Conservation (phyloP, 176 grass and related monocot genomes). For the Cenchrus americanus region DNA sequence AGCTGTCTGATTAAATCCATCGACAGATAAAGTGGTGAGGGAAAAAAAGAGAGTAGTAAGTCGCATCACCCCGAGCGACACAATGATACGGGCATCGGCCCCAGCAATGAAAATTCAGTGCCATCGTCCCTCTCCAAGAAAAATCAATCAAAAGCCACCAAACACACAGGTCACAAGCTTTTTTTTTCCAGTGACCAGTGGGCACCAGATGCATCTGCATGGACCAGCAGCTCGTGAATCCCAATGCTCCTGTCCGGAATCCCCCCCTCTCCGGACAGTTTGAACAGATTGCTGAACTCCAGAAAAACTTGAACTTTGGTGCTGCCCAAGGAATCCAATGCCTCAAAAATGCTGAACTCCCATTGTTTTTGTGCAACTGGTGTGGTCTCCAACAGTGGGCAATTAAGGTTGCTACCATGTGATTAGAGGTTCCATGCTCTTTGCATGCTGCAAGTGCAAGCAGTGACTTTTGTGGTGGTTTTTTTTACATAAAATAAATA, state of each 20-base stretch:
- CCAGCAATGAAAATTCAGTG: constrained; percentile 7
- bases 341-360: neutral
- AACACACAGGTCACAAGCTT: neutral
- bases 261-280: neutral
- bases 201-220: neutral
- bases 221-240: constrained; percentile 14
- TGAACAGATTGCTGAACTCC: neutral
- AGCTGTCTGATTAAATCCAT: neutral
- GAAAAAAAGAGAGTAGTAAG: neutral
- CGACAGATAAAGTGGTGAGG: neutral
- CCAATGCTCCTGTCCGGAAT: constrained; percentile 5
- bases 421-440: neutral
- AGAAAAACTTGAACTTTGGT: neutral
- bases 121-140: neutral
- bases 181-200: neutral
- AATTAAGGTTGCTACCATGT: neutral
- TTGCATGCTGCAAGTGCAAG: neutral
- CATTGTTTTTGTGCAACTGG: neutral
- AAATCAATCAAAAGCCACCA: neutral
- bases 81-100: neutral
- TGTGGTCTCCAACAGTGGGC: neutral
- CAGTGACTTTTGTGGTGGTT: neutral
- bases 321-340: neutral
- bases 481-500: too few relatives aligned
- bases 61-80: neutral